Evolutionary conservation across 768 basidiomycete species (phyloP), one percentile per base, ranked within the genome.

Genomic region (Trametes sanguinea): DNA sequence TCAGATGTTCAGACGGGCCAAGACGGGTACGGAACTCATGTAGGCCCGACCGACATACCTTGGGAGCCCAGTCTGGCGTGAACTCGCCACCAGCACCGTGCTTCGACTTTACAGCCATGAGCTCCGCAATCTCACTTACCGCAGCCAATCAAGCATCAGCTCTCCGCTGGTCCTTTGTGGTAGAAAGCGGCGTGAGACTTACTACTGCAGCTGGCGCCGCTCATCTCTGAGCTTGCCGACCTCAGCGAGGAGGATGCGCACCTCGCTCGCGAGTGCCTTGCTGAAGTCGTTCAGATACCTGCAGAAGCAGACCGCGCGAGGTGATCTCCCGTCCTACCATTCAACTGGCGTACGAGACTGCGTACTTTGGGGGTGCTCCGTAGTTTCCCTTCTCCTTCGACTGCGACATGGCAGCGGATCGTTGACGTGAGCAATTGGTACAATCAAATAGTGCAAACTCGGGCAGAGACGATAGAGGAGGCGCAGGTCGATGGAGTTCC

Each of bases 31-130:
- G 35, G 22, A 22, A 22, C 22, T 22, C 22, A 35, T 48, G 30
- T 29, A 53, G 13, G n/a, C 10, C 30, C 35, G 35, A 16, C 29
- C 59, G 14, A 68, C 77, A 66, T 66, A 87, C 88, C 67, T 80
- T 79, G 22, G 86, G 87, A 50, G 76, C 76, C 92, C 91, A 94
- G 57, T 88, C 85, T 16, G 88, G 85, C 27, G 85, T 78, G 70
- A 87, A 93, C 66, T 92, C 89, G 27, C 90, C 91, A 40, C 87
- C 90, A 2, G 86, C 81, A 17, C 90, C 87, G 71, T 91, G 88
- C 73, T 94, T 93, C 17, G 90, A 85, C 72, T 91, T 90, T 52
- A 92, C 79, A 52, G 84, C 82, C 89, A 94, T 89, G 61, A 94
- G 78, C 72, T 90, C 89, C 29, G 91, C 86, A 65, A 94, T 91